phyloP scores from a whole-genome alignment of 1,284 basidiomycete genomes.

The Cystobasidium sp. region DNA sequence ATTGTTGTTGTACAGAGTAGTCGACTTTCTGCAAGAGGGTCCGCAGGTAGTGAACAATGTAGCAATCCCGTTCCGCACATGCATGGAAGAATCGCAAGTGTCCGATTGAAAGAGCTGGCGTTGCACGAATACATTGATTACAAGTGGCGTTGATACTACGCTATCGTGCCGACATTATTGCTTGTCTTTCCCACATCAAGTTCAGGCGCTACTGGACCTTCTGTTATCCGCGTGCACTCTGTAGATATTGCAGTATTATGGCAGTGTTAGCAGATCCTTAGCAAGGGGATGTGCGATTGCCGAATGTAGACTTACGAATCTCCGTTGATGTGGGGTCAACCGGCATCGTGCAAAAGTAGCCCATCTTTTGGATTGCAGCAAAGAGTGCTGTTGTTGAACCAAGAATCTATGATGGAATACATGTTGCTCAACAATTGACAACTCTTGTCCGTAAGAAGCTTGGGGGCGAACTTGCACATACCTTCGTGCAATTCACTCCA shows the following conservation, averaged over 20 bases:
- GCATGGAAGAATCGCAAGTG: too few species aligned
- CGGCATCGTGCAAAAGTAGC: conserved; percentile 52
- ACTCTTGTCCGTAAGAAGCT: background rate
- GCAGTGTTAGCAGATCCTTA: background rate
- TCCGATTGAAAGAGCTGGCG: too few species aligned
- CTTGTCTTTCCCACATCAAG: conserved; percentile 37
- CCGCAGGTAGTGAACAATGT: background rate
- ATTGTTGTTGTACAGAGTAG: conserved; percentile 5
- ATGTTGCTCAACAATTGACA: background rate
- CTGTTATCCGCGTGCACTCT: conserved; percentile 43
- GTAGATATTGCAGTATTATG: background rate
- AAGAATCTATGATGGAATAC: conserved; percentile 6
- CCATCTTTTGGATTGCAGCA: conserved; percentile 48
- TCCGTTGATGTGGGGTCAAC: conserved; percentile 49
- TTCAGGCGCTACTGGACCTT: conserved; percentile 41
- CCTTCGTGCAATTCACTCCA: conserved; percentile 37
- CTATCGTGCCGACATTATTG: conserved; percentile 28
- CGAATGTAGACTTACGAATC: conserved; percentile 46
- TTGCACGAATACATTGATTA: conserved; percentile 1
- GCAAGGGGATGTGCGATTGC: background rate
- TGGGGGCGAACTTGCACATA: background rate
- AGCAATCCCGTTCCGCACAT: background rate
- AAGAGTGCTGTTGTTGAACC: conserved; percentile 43
- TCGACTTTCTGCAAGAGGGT: background rate
- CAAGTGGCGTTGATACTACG: conserved; percentile 2